Conservation (phyloP, 768 basidiomycete species). For the Heimioporus sp. region DNA sequence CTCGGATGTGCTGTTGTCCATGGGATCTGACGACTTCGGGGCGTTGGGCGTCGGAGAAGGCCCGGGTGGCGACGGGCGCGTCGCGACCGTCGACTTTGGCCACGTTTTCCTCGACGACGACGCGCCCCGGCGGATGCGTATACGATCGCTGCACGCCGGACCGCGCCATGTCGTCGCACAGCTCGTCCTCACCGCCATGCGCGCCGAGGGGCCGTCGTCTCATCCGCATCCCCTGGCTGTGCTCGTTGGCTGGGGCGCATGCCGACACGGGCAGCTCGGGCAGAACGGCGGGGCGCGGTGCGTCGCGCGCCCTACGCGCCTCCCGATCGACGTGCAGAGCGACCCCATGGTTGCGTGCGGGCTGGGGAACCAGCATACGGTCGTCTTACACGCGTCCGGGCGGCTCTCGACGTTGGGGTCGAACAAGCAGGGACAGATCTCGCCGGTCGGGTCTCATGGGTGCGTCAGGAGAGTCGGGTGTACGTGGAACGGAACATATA, state of each 20-base stretch:
- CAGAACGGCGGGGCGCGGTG: slow-evolving; percentile 13
- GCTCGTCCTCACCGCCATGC: slow-evolving; percentile 26
- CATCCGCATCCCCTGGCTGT: slow-evolving; percentile 20
- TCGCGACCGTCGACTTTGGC: slow-evolving; percentile 13
- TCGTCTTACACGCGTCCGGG: slow-evolving; percentile 45
- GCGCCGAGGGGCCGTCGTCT: slow-evolving; percentile 16
- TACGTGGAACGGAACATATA: slow-evolving; percentile 82
- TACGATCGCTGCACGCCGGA: slow-evolving; percentile 56
- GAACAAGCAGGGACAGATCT: slow-evolving; percentile 66
- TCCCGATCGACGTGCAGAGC: slow-evolving; percentile 31
- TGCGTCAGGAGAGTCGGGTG: slow-evolving; percentile 44
- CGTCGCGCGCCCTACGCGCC: slow-evolving; percentile 23
- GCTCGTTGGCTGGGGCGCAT: slow-evolving; percentile 79
- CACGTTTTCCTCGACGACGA: slow-evolving; percentile 35
- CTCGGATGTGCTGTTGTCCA: slow-evolving; percentile 62
- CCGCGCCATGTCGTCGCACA: slow-evolving; percentile 69
- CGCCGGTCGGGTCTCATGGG: slow-evolving; percentile 29
- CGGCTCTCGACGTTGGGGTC: slow-evolving; percentile 59
- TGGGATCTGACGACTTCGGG: slow-evolving; percentile 86
- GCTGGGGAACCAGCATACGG: slow-evolving; percentile 54
- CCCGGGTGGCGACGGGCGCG: neutral
- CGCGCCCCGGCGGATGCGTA: slow-evolving; percentile 22
- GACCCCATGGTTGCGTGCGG: slow-evolving; percentile 36
- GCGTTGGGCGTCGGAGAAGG: slow-evolving; percentile 60
- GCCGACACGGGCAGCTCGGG: slow-evolving; percentile 85